Evolutionary conservation across 2,329 filamentous ascomycete species (phyloP).

Genomic region (Xylariaceae sp.): DNA sequence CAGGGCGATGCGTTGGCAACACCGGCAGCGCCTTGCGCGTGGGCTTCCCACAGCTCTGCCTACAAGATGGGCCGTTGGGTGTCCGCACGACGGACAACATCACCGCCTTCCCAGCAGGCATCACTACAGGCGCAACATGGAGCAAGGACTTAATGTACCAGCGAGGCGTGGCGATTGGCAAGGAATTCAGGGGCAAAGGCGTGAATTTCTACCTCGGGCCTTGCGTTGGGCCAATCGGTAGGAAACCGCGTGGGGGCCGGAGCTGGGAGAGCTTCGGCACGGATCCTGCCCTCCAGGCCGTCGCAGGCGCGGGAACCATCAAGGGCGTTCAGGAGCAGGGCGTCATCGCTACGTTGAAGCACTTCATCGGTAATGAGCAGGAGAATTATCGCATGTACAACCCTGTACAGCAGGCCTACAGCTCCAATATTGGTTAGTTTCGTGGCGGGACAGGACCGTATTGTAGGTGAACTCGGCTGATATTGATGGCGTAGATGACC

Average conservation of each 20-base stretch:
- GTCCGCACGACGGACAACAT: slow-evolving; percentile 69
- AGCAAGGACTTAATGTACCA: slow-evolving; percentile 68
- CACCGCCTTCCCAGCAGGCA: slow-evolving; percentile 75
- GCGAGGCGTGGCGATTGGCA: slow-evolving; percentile 63
- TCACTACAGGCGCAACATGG: slow-evolving; percentile 70
- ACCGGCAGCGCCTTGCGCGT: slow-evolving; percentile 67
- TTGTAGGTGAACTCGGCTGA: slow-evolving; percentile 10
- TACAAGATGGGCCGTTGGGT: slow-evolving; percentile 68
- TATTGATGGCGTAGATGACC: slow-evolving; percentile 26
- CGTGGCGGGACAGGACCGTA: neutral
- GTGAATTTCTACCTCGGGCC: slow-evolving; percentile 68
- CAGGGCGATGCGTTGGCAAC: slow-evolving; percentile 67
- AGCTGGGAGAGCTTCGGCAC: slow-evolving; percentile 73
- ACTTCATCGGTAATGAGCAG: slow-evolving; percentile 53
- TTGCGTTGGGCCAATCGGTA: slow-evolving; percentile 64
- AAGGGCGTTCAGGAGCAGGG: slow-evolving; percentile 54
- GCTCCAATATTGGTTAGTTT: slow-evolving; percentile 59
- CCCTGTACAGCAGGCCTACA: slow-evolving; percentile 50
- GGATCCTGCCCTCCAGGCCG: slow-evolving; percentile 61
- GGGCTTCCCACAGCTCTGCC: slow-evolving; percentile 67
- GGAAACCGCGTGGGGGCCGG: slow-evolving; percentile 67
- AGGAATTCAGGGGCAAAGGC: slow-evolving; percentile 70
- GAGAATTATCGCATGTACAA: slow-evolving; percentile 54
- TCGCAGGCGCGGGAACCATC: slow-evolving; percentile 48
- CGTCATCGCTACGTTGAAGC: slow-evolving; percentile 55